Base-by-base conservation (phyloP, 495 filamentous ascomycete species). In the Hyaloscypha finlandica region DNA sequence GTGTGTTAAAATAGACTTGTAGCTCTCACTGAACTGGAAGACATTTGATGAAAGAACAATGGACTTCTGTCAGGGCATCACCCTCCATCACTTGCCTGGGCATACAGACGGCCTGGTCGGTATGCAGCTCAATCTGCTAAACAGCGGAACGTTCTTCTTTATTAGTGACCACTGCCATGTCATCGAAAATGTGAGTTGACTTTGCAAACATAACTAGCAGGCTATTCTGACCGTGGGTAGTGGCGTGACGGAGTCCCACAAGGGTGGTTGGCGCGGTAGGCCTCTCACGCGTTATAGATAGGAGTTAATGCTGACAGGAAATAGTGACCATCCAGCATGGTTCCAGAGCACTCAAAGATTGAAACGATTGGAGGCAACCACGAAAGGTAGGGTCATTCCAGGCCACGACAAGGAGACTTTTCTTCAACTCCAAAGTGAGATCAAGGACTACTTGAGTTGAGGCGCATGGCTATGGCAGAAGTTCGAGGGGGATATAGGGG, bases 61-160 rank as follows among this genome's bases (percentile, higher is more conserved):
- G 45, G 77, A 79, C 55, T 74, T 78, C 61, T 76, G 71, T 59
- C 74, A 75, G 63, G 77, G 77, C 32, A 74, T 79, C 51, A 78
- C 75, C 6, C 69, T 79, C 20, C 74, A 77, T 59, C 77, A 79
- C 61, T 62, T 74, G 16, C 77, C 77, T 25, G 77, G 77, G 0
- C 77, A 73, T 42, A 75, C 74, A 35, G 60, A 74, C 63, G 76
- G 76, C 14, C 64, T 78, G 19, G 66, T 74, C 59, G 74, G 73
- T 19, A 72, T 78, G 75, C 77, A 78, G 67, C 63, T 78, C 48
- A 78, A 78, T 60, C 70, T 78, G 3, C 63, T 61, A 8, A 65
- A 77, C 29, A 74, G 72, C 57, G 77, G 77, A 4, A 78, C 77
- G 4, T 77, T 73, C 39, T 70, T 78, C 58, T 77, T 77, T 68